Percentiles rank a stretch among this genome's conserved stretches.
Conservation (phyloP, 2,329 filamentous ascomycete genomes). For the Paramyrothecium sp. region DNA sequence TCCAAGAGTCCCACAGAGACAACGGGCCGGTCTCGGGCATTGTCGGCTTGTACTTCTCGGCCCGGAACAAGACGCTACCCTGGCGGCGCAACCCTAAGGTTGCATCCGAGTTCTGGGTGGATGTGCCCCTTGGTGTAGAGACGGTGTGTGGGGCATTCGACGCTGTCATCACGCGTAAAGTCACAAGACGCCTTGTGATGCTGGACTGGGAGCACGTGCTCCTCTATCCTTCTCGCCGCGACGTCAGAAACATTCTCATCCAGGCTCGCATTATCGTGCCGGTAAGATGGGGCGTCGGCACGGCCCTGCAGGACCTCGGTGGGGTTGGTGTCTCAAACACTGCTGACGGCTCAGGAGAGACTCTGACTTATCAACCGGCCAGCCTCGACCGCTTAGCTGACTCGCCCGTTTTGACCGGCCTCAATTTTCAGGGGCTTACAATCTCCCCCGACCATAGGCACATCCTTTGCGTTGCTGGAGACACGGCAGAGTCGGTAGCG, state of each 20-base stretch:
- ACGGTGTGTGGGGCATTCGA: slow-evolving; percentile 6
- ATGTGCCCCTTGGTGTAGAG: slow-evolving; percentile 1
- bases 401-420: slow-evolving; percentile 7
- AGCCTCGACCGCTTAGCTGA: slow-evolving; percentile 5
- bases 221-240: slow-evolving; percentile 2
- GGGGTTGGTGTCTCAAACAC: not conserved
- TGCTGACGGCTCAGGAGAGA: not conserved
- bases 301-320: slow-evolving; percentile 1
- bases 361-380: not conserved
- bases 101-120: slow-evolving; percentile 6
- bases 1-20: slow-evolving; percentile 2
- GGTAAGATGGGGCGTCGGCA: slow-evolving; percentile 4
- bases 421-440: not conserved
- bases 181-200: slow-evolving; percentile 7
- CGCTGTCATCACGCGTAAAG: slow-evolving; percentile 1
- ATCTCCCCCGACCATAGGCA: slow-evolving; percentile 6
- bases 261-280: slow-evolving; percentile 4
- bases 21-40: slow-evolving; percentile 4
- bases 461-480: slow-evolving; percentile 5
- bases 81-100: slow-evolving; percentile 5
- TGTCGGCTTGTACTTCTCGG: slow-evolving; percentile 1
- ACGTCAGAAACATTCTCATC: not conserved
- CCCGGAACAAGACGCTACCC: not conserved
- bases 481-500: not conserved
- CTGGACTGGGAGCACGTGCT: slow-evolving; percentile 5